Evolutionary conservation across 2,329 filamentous ascomycete species (phyloP).

Genomic region (Fonsecaea nubica): DNA sequence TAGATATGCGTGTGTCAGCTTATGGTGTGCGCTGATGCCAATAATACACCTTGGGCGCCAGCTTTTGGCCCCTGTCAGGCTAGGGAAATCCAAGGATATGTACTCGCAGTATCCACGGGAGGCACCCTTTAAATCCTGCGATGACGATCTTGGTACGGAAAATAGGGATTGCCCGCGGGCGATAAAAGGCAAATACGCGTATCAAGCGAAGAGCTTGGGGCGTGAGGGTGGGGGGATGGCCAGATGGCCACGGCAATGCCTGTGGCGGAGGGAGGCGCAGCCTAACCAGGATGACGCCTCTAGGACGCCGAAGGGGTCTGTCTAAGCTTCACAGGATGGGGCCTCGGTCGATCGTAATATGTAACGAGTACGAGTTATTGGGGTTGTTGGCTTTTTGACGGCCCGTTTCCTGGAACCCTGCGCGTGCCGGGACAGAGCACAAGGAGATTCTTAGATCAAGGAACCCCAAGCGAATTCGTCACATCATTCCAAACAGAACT

Average conservation of each 20-base stretch:
- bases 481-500: constrained; percentile 6
- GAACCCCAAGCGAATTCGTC: constrained; percentile 1
- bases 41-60: not conserved
- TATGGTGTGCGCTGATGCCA: constrained; percentile 3
- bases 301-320: constrained; percentile 1
- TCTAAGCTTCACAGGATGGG: constrained; percentile 6
- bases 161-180: not conserved
- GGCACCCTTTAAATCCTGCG: not conserved
- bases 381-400: constrained; percentile 14
- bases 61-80: not conserved
- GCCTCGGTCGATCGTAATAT: constrained; percentile 12
- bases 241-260: not conserved
- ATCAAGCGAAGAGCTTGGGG: not conserved
- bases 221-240: not conserved
- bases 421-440: constrained; percentile 19
- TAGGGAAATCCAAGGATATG: not conserved
- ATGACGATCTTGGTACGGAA: constrained; percentile 1
- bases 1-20: not conserved
- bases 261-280: constrained; percentile 25
- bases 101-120: no score
- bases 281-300: constrained; percentile 22
- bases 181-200: not conserved
- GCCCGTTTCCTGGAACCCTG: constrained; percentile 7
- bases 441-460: not conserved
- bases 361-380: not conserved